These are phyloP conservation scores for Oidium heveae DNA, from an alignment of 2,329 filamentous ascomycete genomes.

Conservation along the genomic window DNA sequence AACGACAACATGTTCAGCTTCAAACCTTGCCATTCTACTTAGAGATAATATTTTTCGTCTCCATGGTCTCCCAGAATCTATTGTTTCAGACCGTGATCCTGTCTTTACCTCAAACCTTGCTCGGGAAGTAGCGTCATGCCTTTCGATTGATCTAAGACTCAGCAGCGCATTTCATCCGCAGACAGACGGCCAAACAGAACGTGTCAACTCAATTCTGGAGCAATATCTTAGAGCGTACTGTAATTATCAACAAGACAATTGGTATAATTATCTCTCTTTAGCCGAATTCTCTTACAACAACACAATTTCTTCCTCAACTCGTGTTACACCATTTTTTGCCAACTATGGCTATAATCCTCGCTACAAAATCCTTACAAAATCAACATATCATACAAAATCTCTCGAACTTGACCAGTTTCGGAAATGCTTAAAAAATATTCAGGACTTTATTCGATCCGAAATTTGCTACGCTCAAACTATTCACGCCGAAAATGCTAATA, in stretches of 20 bases:
- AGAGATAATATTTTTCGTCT: background rate
- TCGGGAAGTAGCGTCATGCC: background rate
- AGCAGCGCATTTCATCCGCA: constrained; percentile 1
- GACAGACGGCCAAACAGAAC: constrained; percentile 1
- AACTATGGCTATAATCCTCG: background rate
- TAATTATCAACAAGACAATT: constrained; percentile 3
- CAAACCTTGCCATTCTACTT: background rate
- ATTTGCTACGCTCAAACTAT: background rate
- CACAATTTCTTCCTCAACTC: background rate
- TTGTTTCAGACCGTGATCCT: background rate
- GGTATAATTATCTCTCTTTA: constrained; percentile 1
- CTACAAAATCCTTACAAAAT: background rate
- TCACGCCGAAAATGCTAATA: background rate
- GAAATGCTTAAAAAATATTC: background rate
- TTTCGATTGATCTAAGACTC: background rate
- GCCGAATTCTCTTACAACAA: constrained; percentile 3
- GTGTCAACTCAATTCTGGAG: constrained; percentile 2
- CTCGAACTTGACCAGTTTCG: background rate
- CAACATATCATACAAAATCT: too few species aligned
- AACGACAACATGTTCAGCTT: background rate
- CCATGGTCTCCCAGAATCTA: background rate
- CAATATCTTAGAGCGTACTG: constrained; percentile 2
- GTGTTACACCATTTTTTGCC: background rate
- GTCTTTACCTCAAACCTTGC: background rate
- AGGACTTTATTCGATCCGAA: background rate